Evolutionary conservation across 805 yeast genomes (phyloP).

Genomic region (Spathaspora sp.): DNA sequence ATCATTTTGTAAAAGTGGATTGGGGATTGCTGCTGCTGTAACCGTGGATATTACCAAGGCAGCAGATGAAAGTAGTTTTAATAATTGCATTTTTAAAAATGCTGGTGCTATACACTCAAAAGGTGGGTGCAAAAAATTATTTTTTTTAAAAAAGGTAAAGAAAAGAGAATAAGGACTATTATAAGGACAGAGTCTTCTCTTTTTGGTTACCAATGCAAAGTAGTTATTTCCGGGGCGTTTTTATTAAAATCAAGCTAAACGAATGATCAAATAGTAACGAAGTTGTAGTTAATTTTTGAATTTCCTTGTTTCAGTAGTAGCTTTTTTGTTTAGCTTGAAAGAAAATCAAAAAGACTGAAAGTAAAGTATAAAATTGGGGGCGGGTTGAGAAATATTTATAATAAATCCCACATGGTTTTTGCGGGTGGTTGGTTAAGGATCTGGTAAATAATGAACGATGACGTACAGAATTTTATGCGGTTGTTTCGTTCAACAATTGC

Average conservation of each 20-base stretch:
- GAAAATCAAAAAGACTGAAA: not conserved
- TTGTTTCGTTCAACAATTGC: not conserved
- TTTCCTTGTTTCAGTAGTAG: not conserved
- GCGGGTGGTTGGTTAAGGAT: not conserved
- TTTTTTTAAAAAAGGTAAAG: not conserved
- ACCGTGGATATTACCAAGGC: not conserved
- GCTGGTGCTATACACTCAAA: not conserved
- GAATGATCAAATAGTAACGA: not conserved
- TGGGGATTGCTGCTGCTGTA: slow-evolving; percentile 1
- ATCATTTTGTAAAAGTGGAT: not conserved
- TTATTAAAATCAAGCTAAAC: not conserved
- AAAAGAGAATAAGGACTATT: not conserved
- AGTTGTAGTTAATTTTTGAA: not conserved
- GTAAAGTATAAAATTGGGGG: not conserved
- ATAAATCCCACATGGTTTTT: not conserved
- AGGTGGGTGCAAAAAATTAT: not conserved
- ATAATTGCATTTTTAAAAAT: not conserved
- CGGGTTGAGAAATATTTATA: not conserved
- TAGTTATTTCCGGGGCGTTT: not conserved
- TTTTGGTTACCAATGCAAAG: not conserved
- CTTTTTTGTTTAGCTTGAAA: not conserved
- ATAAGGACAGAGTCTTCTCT: not conserved
- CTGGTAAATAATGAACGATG: not conserved
- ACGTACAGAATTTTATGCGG: not conserved
- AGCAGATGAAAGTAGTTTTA: not conserved